Evolutionary conservation across 768 basidiomycete species (phyloP).

Genomic region (Podaxis pistillaris): DNA sequence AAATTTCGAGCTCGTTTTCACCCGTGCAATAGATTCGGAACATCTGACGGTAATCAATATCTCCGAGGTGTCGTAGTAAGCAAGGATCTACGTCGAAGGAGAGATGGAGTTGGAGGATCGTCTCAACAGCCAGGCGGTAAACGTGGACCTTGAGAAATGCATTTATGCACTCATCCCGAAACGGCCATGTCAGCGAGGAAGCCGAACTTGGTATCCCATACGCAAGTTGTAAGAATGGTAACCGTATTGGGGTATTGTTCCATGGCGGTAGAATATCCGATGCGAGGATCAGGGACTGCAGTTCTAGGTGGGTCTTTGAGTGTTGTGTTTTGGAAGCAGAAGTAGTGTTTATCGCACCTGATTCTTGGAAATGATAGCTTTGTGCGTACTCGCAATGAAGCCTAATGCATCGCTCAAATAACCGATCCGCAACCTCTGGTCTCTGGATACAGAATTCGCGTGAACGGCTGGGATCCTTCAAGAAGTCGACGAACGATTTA

Average conservation of each 20-base stretch:
- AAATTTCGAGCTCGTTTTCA: not conserved
- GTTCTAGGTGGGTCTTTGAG: not conserved
- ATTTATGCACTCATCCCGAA: not conserved
- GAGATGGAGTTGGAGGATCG: not conserved
- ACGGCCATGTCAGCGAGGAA: not conserved
- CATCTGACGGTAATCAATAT: not conserved
- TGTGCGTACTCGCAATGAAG: not conserved
- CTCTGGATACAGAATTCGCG: not conserved
- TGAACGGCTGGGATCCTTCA: not conserved
- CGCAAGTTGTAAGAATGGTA: not conserved
- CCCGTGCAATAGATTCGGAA: not conserved
- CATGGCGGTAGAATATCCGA: not conserved
- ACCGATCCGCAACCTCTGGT: not conserved
- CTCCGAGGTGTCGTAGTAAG: not conserved
- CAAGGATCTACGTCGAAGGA: not conserved
- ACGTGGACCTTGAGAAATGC: not conserved
- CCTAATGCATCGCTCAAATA: not conserved
- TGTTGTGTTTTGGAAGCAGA: not conserved
- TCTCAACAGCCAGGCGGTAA: not conserved
- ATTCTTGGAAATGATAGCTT: not conserved
- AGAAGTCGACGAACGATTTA: conserved; percentile 3
- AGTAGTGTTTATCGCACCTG: not conserved
- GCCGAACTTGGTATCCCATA: not conserved
- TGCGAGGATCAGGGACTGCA: not conserved
- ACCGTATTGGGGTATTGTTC: not conserved